A percentile compares a stretch with the other conserved stretches of the same genome.
phyloP scores from a whole-genome alignment of 2,329 filamentous ascomycete genomes.

The Ophiosphaerella narmari region DNA sequence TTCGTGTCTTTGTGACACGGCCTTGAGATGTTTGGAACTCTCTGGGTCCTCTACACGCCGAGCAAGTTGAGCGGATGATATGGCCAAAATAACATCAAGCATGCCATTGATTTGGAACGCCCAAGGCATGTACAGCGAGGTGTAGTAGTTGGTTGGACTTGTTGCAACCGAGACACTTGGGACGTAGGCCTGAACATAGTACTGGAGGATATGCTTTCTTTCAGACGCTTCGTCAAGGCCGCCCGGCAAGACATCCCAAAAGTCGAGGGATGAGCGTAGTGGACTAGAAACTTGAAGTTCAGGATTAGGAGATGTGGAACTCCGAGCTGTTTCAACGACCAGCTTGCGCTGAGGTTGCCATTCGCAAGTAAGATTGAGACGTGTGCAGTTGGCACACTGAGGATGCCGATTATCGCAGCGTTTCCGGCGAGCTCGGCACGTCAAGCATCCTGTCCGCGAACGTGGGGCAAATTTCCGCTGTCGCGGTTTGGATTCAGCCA shows the following conservation, averaged over 20 bases:
- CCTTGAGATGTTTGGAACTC: slow-evolving; percentile 34
- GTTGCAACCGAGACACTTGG: slow-evolving; percentile 44
- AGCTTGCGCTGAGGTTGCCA: slow-evolving; percentile 41
- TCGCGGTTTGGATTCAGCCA: slow-evolving; percentile 39
- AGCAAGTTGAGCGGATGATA: slow-evolving; percentile 42
- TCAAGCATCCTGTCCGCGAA: slow-evolving; percentile 43
- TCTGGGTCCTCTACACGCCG: slow-evolving; percentile 31
- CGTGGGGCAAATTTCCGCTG: slow-evolving; percentile 45
- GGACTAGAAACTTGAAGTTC: slow-evolving; percentile 20
- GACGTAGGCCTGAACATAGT: slow-evolving; percentile 43
- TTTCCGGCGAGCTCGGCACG: slow-evolving; percentile 41
- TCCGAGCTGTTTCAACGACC: slow-evolving; percentile 5
- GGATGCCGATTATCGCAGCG: slow-evolving; percentile 42
- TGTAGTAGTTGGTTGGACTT: slow-evolving; percentile 44
- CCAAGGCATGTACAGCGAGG: slow-evolving; percentile 43
- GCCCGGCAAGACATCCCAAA: slow-evolving; percentile 36
- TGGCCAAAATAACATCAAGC: slow-evolving; percentile 42
- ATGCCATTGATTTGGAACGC: slow-evolving; percentile 42
- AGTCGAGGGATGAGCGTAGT: slow-evolving; percentile 27
- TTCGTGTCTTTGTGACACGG: slow-evolving; percentile 38
- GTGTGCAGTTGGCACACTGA: slow-evolving; percentile 41
- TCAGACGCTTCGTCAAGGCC: slow-evolving; percentile 30
- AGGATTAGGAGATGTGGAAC: slow-evolving; percentile 15
- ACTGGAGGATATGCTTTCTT: slow-evolving; percentile 37
- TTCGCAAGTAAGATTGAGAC: slow-evolving; percentile 42